phyloP scores from a whole-genome alignment of 371 early-diverging fungal genomes.

The Actinomortierella ambigua region DNA sequence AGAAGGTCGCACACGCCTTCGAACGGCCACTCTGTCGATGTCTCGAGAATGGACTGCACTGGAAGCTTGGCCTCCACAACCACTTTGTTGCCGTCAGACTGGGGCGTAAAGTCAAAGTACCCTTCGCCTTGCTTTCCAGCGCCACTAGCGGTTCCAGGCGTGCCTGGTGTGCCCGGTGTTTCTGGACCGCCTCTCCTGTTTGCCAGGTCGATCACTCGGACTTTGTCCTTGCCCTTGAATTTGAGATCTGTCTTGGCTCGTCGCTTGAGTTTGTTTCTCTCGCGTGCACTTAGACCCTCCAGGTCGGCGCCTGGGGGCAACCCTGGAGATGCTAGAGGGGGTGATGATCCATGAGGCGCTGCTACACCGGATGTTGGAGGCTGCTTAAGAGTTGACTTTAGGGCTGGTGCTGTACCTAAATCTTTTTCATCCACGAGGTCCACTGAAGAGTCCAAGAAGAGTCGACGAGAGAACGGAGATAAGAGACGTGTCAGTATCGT shows the following conservation, averaged over 20 bases:
- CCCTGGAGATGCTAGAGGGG: conserved; percentile 38
- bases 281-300: conserved; percentile 90
- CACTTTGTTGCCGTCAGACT: conserved; percentile 73
- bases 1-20: conserved; percentile 89
- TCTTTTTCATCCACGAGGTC: conserved; percentile 76
- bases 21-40: conserved; percentile 89
- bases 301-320: conserved; percentile 58
- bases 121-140: conserved; percentile 51
- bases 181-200: conserved; percentile 34
- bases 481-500: background rate
- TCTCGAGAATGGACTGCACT: conserved; percentile 47
- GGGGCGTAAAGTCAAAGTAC: conserved; percentile 67
- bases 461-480: too few species aligned
- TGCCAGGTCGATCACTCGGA: conserved; percentile 49
- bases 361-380: conserved; percentile 44
- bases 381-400: conserved; percentile 32
- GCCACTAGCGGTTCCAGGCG: conserved; percentile 47
- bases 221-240: conserved; percentile 73
- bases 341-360: conserved; percentile 16
- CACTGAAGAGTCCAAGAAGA: conserved; percentile 48
- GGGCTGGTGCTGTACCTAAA: conserved; percentile 43
- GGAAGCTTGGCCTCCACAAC: conserved; percentile 75
- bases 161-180: conserved; percentile 50
- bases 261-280: conserved; percentile 87
- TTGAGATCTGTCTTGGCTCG: conserved; percentile 86